Conservation (phyloP, 257 asterid genomes). For the Solanum acaule region DNA sequence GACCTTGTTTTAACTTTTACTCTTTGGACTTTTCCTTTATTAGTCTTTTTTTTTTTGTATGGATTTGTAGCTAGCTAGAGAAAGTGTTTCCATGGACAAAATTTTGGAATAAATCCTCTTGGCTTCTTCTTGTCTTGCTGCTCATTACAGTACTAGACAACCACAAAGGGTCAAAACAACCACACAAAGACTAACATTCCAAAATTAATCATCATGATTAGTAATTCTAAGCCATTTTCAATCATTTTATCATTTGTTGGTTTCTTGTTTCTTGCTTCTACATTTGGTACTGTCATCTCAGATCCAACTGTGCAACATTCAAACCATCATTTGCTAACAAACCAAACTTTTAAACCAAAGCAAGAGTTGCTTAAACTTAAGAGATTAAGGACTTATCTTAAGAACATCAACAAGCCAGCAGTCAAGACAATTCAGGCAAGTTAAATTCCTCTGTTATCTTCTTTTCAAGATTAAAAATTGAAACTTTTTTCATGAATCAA, state of each 20-base stretch:
- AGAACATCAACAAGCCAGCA: constrained; percentile 62
- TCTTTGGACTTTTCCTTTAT: constrained; percentile 7
- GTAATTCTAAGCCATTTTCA: constrained; percentile 1
- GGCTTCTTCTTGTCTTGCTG: constrained; percentile 1
- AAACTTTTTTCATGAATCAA: background rate
- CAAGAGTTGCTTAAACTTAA: background rate
- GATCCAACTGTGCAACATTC: background rate
- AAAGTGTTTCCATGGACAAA: constrained; percentile 50
- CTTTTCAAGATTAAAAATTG: background rate
- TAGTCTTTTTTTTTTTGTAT: background rate
- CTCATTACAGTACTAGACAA: constrained; percentile 22
- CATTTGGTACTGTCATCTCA: background rate
- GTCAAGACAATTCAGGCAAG: constrained; percentile 66
- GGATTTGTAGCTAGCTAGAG: constrained; percentile 18
- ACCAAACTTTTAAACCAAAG: background rate
- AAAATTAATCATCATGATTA: background rate
- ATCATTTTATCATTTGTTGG: constrained; percentile 50
- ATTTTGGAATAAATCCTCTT: constrained; percentile 33
- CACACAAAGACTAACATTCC: background rate
- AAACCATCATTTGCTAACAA: background rate
- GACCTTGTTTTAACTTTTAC: constrained; percentile 32
- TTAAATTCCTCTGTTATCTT: background rate
- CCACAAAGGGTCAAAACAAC: constrained; percentile 11
- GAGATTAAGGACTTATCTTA: background rate
- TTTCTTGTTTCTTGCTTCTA: constrained; percentile 23